A percentile compares a stretch with the other conserved stretches of the same genome.
These are phyloP conservation scores for Candida sanyiensis DNA, from an alignment of 805 yeast genomes.

Conservation along the genomic window DNA sequence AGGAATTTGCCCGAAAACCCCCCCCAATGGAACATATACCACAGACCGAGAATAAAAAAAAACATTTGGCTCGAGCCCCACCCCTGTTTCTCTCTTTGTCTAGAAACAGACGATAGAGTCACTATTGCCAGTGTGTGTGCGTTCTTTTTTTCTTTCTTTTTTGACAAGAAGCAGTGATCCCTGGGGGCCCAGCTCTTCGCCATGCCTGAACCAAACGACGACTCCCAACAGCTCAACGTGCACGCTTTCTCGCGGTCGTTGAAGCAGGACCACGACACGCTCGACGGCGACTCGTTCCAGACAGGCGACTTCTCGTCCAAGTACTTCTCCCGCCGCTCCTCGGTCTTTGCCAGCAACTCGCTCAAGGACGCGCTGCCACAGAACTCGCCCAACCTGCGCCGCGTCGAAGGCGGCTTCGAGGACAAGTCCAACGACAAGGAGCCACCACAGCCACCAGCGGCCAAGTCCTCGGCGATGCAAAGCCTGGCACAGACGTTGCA, in stretches of 20 bases:
- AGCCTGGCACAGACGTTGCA: slow-evolving; percentile 8
- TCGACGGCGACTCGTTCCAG: slow-evolving; percentile 21
- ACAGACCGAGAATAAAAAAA: too few relatives aligned
- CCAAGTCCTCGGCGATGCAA: slow-evolving; percentile 4
- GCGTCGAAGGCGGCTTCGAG: slow-evolving; percentile 26
- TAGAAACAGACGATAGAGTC: too few relatives aligned
- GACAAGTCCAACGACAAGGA: slow-evolving; percentile 6
- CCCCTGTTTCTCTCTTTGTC: too few relatives aligned
- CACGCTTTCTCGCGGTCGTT: slow-evolving; percentile 9
- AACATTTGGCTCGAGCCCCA: too few relatives aligned
- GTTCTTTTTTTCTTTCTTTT: too few relatives aligned
- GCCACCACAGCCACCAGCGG: not conserved
- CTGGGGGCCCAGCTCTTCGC: too few relatives aligned
- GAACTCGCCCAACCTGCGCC: slow-evolving; percentile 15
- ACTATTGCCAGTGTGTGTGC: too few relatives aligned
- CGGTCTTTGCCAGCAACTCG: slow-evolving; percentile 10
- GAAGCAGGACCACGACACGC: slow-evolving; percentile 6
- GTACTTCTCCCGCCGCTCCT: slow-evolving; percentile 19
- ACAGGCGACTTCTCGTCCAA: slow-evolving; percentile 28
- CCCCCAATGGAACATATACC: too few relatives aligned
- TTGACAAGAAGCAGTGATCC: too few relatives aligned
- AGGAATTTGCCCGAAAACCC: too few relatives aligned
- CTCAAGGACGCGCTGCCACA: slow-evolving; percentile 7
- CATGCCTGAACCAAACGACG: not conserved
- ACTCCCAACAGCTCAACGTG: not conserved